Conservation (phyloP, 2,329 filamentous ascomycete species). For the Aquanectria penicillioides region DNA sequence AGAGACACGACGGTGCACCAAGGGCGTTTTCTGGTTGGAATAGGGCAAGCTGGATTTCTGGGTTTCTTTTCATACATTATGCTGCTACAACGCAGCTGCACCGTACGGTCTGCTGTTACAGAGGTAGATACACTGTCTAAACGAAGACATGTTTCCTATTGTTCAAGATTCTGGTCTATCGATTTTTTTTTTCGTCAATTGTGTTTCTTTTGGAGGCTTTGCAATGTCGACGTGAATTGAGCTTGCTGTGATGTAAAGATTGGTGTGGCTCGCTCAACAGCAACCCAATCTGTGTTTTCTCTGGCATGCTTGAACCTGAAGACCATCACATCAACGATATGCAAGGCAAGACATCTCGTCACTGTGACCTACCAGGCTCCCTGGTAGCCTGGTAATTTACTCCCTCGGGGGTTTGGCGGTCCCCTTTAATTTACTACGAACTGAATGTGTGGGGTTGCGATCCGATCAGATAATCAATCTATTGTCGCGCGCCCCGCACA, state of each 20-base stretch:
- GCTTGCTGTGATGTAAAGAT: no score
- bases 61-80: constrained; percentile 5
- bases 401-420: no score
- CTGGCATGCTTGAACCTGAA: background rate
- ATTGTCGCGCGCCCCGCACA: background rate
- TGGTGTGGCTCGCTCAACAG: no score
- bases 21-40: constrained; percentile 21
- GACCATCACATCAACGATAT: no score
- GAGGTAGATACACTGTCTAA: constrained; percentile 16
- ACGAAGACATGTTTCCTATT: constrained; percentile 20
- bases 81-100: constrained; percentile 1
- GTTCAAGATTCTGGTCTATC: background rate
- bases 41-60: constrained; percentile 7
- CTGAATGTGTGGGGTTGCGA: background rate
- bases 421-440: no score
- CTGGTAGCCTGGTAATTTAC: no score
- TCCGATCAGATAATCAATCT: constrained; percentile 5
- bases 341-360: no score
- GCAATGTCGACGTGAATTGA: no score
- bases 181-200: background rate
- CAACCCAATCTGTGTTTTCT: background rate
- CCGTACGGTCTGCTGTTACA: constrained; percentile 9
- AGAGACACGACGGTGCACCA: constrained; percentile 14
- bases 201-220: no score
- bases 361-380: no score